Evolutionary conservation across 768 basidiomycete genomes (phyloP), one percentile per base, ranked within the genome.

Genomic region (Cyathus striatus): DNA sequence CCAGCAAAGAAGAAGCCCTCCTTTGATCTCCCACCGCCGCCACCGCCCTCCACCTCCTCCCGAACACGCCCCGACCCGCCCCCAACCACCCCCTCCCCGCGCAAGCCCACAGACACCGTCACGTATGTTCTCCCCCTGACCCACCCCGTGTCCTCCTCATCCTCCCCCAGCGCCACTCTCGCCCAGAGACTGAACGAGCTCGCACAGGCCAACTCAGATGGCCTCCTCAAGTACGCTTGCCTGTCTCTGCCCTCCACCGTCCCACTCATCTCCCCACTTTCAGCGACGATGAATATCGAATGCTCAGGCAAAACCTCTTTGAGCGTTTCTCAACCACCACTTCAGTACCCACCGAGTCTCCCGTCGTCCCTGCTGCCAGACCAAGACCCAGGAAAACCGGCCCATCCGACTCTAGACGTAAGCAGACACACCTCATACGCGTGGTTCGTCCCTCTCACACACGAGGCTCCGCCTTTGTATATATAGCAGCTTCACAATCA

Each of bases 251-350:
- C 37, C 24, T 47, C 30, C 13, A 33, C 30, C 30, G 34, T 21
- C 25, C 42, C 23, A 45, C 18, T 32, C 41, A 36, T 40, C 40
- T 41, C 24, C 43, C 27, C 45, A 26, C 27, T 34, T 38, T 23
- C 40, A 91, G 90, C 56, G 86, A 91, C 61, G 86, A 90, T 51
- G 90, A 90, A 57, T 91, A 91, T 58, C 81, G 89, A 40, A 60
- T 91, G 33, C 73, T 92, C 10, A 81, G 90, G 34, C 88, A 90
- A 60, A 88, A 83, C 55, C 69, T 92, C 27, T 91, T 92, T 51
- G 86, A 90, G 58, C 78, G 90, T 41, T 79, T 88, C 53, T 73
- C 86, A 13, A 77, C 65, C 47, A 72, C 69, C 40, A 65, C 76
- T 20, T 55, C 66, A 6, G 69, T 86, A 17, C 85, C 86, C 4